Conservation (phyloP, 2,329 filamentous ascomycete genomes). For the Dactylellina cionopaga region DNA sequence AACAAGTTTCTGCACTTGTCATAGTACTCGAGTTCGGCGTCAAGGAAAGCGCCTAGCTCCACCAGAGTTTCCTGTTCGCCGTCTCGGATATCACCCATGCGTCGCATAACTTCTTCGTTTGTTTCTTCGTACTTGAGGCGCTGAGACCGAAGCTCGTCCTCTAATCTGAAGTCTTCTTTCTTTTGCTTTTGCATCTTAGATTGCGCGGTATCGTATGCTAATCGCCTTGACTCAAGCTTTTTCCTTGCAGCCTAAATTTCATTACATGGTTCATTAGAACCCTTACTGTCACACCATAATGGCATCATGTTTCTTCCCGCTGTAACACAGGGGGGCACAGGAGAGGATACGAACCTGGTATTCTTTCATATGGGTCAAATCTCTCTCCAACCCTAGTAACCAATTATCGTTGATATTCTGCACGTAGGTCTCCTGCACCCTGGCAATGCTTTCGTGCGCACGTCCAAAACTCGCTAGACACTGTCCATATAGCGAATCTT, state of each 20-base stretch:
- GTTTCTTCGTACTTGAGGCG: constrained; percentile 97
- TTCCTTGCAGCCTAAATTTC: constrained; percentile 79
- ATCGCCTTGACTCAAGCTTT: constrained; percentile 88
- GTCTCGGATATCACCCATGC: constrained; percentile 97
- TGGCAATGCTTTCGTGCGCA: constrained; percentile 86
- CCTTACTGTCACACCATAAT: constrained; percentile 20
- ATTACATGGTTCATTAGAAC: constrained; percentile 51
- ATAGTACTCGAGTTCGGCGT: constrained; percentile 89
- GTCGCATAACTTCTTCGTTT: constrained; percentile 86
- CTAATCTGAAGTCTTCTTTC: constrained; percentile 89
- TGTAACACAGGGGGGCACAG: neutral
- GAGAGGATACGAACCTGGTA: constrained; percentile 75
- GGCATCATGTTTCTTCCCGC: neutral
- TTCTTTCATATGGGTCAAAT: constrained; percentile 93
- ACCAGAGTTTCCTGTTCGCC: constrained; percentile 83
- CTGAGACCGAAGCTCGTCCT: constrained; percentile 88
- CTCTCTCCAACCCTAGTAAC: constrained; percentile 91
- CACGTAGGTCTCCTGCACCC: constrained; percentile 85
- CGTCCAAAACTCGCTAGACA: constrained; percentile 84
- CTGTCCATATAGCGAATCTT: constrained; percentile 88
- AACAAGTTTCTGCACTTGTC: constrained; percentile 90
- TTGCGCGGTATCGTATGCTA: constrained; percentile 90
- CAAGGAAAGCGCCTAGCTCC: constrained; percentile 82
- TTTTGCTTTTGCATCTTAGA: constrained; percentile 93
- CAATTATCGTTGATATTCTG: constrained; percentile 80